Evolutionary conservation across 805 yeast species (phyloP).

Genomic region (Priceomyces fermenticarens): DNA sequence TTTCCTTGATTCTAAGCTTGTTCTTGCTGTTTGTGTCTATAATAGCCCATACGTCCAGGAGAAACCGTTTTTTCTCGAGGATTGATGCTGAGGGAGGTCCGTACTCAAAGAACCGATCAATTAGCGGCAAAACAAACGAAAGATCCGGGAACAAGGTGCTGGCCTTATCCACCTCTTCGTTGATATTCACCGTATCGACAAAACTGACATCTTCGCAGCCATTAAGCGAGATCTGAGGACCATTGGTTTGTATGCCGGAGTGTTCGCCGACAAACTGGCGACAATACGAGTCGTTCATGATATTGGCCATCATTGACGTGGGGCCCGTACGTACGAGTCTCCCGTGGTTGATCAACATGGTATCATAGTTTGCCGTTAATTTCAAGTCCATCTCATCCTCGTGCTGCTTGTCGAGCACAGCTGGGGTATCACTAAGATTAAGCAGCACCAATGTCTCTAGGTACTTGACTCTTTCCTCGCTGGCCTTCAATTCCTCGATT

Average conservation of each 20-base stretch:
- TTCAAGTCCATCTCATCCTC: background rate
- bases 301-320: background rate
- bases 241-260: background rate
- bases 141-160: background rate
- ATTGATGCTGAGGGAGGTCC: background rate
- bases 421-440: background rate
- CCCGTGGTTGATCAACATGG: background rate
- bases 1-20: background rate
- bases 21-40: background rate
- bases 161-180: background rate
- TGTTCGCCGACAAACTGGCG: background rate
- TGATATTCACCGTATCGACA: background rate
- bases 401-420: background rate
- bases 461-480: background rate
- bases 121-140: background rate
- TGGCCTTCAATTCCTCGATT: background rate
- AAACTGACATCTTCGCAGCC: background rate
- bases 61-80: background rate
- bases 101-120: background rate
- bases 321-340: background rate
- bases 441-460: background rate
- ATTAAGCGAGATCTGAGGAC: background rate
- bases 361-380: background rate
- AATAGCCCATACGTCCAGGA: background rate
- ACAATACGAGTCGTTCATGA: background rate